Percentiles rank a stretch among this genome's conserved stretches.
phyloP scores from a whole-genome alignment of 345 rosid genomes.

The Noccaea caerulescens region DNA sequence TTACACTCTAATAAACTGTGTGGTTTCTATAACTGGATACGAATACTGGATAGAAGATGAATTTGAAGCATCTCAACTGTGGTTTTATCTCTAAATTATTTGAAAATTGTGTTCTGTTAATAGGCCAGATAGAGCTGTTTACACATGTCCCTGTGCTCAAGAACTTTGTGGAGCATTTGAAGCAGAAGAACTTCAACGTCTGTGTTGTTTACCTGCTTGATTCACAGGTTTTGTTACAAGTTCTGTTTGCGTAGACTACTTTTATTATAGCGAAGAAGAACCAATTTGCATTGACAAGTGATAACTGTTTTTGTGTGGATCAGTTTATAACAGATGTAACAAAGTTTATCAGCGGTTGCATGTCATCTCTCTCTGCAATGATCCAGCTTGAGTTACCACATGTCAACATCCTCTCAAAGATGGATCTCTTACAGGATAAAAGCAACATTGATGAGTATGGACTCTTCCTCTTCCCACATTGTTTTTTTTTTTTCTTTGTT shows the following conservation, averaged over 20 bases:
- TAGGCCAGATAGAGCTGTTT: conserved; percentile 92
- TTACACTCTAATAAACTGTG: not conserved
- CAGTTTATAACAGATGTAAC: conserved; percentile 93
- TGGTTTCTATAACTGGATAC: not conserved
- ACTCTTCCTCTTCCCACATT: conserved; percentile 6
- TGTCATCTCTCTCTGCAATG: conserved; percentile 98
- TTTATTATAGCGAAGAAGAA: not conserved
- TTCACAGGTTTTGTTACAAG: conserved; percentile 72
- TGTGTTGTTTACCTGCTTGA: conserved; percentile 88
- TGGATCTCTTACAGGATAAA: conserved; percentile 84
- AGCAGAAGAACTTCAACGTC: conserved; percentile 77
- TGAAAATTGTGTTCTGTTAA: not conserved
- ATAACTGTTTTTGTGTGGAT: conserved; percentile 11
- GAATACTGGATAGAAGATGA: not conserved
- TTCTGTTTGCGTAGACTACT: conserved; percentile 6
- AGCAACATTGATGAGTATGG: conserved; percentile 70
- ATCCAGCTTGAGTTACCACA: conserved; percentile 91
- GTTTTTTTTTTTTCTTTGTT: not conserved
- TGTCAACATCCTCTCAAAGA: conserved; percentile 86
- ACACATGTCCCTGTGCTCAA: conserved; percentile 88
- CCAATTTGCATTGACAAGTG: conserved; percentile 16
- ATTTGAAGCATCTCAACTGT: not conserved
- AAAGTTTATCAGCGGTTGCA: conserved; percentile 92
- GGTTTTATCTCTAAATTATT: not conserved
- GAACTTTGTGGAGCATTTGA: conserved; percentile 89